These are phyloP conservation scores for Phialophora chinensis DNA, from an alignment of 2,329 filamentous ascomycete genomes.

Conservation along the genomic window DNA sequence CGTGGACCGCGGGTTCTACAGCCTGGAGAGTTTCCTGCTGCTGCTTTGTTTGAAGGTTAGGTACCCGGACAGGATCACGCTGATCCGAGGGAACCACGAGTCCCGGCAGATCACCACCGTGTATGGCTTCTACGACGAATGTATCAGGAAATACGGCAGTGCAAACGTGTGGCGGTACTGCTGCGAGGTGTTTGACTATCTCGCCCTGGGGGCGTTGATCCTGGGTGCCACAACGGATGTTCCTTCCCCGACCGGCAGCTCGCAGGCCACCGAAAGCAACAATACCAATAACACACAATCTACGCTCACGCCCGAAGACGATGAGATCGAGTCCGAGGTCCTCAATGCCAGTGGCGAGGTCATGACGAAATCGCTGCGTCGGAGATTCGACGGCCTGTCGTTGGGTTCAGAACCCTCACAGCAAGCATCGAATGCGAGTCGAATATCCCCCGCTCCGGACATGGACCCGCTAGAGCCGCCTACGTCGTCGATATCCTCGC, in stretches of 20 bases:
- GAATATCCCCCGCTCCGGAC: conserved; percentile 39
- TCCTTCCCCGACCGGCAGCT: conserved; percentile 51
- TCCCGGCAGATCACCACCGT: conserved; percentile 96
- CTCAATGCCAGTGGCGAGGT: conserved; percentile 82
- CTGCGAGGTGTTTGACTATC: conserved; percentile 97
- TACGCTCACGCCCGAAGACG: conserved; percentile 62
- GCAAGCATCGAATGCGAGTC: conserved; percentile 27
- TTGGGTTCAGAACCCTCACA: conserved; percentile 25
- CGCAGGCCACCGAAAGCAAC: conserved; percentile 29
- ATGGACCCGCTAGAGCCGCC: conserved; percentile 51
- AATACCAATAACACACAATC: conserved; percentile 54
- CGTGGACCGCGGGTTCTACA: conserved; percentile 97
- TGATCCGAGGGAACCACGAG: conserved; percentile 94
- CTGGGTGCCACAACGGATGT: conserved; percentile 77
- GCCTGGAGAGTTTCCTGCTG: conserved; percentile 93
- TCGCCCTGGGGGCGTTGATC: conserved; percentile 86
- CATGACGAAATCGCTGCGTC: conserved; percentile 62
- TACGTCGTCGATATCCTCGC: conserved; percentile 63
- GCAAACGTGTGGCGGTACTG: conserved; percentile 98
- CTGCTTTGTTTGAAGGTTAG: conserved; percentile 95
- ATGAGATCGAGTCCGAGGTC: conserved; percentile 90
- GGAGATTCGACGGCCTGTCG: conserved; percentile 31
- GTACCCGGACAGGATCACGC: conserved; percentile 94
- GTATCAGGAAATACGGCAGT: conserved; percentile 91
- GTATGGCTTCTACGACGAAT: conserved; percentile 98